These are phyloP conservation scores for Ilyonectria sp. DNA, from an alignment of 2,329 filamentous ascomycete genomes.

Conservation along the genomic window DNA sequence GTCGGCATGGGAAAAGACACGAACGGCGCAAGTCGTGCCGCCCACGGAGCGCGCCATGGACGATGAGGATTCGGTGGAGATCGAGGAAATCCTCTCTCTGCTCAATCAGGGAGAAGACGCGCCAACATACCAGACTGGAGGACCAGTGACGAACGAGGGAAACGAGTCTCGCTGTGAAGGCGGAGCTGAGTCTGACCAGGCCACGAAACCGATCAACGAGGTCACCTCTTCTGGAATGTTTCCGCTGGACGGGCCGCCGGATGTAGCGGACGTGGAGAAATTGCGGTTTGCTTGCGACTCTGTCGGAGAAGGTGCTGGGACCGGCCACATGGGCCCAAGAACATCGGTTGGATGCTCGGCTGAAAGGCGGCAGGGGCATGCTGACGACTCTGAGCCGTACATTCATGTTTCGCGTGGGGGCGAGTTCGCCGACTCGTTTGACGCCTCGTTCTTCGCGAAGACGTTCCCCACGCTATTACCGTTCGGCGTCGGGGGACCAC, in stretches of 20 bases:
- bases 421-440: constrained; percentile 31
- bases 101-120: not conserved
- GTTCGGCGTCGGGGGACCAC: constrained; percentile 28
- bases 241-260: constrained; percentile 1
- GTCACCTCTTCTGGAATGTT: constrained; percentile 10
- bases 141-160: not conserved
- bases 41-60: too few relatives aligned
- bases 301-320: not conserved
- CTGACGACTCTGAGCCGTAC: constrained; percentile 2
- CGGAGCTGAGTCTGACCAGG: not conserved
- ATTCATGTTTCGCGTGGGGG: constrained; percentile 27
- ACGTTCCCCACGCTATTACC: constrained; percentile 33
- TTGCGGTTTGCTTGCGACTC: not conserved
- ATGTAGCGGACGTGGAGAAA: not conserved
- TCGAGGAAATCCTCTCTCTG: not conserved
- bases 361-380: not conserved
- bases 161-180: not conserved
- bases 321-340: not conserved
- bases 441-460: constrained; percentile 31
- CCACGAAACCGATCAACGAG: not conserved
- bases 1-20: not conserved
- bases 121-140: too few relatives aligned
- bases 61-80: too few relatives aligned
- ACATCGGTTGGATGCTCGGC: constrained; percentile 13
- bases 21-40: too few relatives aligned